Base-by-base conservation (phyloP, 2,329 filamentous ascomycete genomes). In the Camillea tinctor region DNA sequence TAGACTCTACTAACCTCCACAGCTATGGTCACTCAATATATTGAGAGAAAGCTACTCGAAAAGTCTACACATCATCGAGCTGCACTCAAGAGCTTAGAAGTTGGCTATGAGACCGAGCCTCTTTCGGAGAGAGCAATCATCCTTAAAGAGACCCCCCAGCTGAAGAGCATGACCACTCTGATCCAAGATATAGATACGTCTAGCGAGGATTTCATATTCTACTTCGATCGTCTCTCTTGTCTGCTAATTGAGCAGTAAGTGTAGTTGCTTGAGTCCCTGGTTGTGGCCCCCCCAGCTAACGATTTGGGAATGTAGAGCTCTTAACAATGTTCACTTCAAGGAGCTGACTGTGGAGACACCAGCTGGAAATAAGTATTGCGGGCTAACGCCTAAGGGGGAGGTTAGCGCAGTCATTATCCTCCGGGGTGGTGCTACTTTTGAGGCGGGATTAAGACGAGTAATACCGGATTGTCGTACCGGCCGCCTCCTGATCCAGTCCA, bases 151-250 rank as follows among this genome's bases (percentile, higher is more conserved):
- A 96, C 91, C 1, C 84, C 88, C 8, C 95, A 99, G 74, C 82
- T 97, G 57, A 83, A 82, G 59, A 93, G 88, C 52, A 97, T 99
- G 85, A 93, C 92, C 73, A 97, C 93, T 0, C 90, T 97, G 59
- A 85, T 99, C 49, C 89, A 96, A 71, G 85, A 95, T 68, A 89
- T 91, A 19, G 84, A 88, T 53, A 94, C 92, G 0, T 80, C 84
- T 6, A 84, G 91, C 50, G 94, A 97, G 72, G 93, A 98, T 68
- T 98, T 97, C 73, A 92, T 97, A 63, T 98, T 98, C 76, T 98
- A 98, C 76, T 97, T 98, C 74, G 93, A 99, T 75, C 86, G 95
- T 44, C 80, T 98, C 44, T 87, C 91, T 1, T 87, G 90, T n/a
- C 80, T 97, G 56, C 81, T 98, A 23, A 85, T 98, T 52, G 94